Conservation (phyloP, 208 protist species). For the Trypanosoma scelopori region DNA sequence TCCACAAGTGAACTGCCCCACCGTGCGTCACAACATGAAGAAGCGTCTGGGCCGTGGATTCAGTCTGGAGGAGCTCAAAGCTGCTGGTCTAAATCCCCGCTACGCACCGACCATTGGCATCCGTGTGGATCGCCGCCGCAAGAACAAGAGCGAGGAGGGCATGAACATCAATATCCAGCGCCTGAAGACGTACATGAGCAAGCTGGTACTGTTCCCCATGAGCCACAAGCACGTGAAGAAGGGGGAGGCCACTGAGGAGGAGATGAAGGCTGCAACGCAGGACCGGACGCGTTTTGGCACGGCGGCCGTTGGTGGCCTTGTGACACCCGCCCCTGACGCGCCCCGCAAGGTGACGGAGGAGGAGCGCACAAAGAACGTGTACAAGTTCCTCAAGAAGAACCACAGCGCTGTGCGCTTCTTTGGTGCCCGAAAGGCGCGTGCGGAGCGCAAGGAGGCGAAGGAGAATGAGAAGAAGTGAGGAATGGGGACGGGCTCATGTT, state of each 20-base stretch:
- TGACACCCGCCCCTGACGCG: slow-evolving; percentile 52
- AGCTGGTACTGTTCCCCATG: slow-evolving; percentile 94
- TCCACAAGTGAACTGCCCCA: slow-evolving; percentile 94
- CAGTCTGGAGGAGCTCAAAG: slow-evolving; percentile 96
- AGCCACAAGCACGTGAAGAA: slow-evolving; percentile 84
- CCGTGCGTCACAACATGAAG: slow-evolving; percentile 97
- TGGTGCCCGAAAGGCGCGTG: slow-evolving; percentile 83
- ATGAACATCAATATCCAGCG: slow-evolving; percentile 95
- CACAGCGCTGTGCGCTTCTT: slow-evolving; percentile 91
- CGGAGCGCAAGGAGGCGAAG: slow-evolving; percentile 74
- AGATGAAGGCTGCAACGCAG: slow-evolving; percentile 71
- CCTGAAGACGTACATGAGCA: slow-evolving; percentile 96
- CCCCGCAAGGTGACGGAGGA: slow-evolving; percentile 84
- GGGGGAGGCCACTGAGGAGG: slow-evolving; percentile 74
- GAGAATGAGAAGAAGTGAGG: slow-evolving; percentile 63
- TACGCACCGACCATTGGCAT: slow-evolving; percentile 96
- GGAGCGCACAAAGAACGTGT: slow-evolving; percentile 88
- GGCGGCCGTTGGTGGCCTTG: slow-evolving; percentile 63
- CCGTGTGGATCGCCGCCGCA: slow-evolving; percentile 94
- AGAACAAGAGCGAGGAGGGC: slow-evolving; percentile 94
- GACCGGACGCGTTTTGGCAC: slow-evolving; percentile 73
- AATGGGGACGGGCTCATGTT: slow-evolving; percentile 20
- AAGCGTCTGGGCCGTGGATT: slow-evolving; percentile 96
- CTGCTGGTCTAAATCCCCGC: slow-evolving; percentile 73
- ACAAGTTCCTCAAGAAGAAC: slow-evolving; percentile 90